Conservation (phyloP, 2,329 filamentous ascomycete species). For the Lithohypha guttulata region DNA sequence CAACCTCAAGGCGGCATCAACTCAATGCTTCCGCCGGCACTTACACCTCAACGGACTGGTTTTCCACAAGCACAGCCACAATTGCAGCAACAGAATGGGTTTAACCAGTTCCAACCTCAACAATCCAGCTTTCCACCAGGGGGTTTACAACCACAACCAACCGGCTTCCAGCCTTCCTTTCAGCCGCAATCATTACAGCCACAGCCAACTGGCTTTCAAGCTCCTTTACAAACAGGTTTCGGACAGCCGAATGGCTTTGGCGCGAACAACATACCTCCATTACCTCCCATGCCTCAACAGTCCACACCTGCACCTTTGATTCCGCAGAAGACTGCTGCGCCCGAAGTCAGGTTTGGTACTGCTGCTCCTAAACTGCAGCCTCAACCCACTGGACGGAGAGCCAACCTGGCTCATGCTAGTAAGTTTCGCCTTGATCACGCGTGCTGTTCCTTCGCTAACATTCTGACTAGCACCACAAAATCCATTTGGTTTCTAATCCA, state of each 20-base stretch:
- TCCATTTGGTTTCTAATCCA: constrained; percentile 54
- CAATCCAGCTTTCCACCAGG: constrained; percentile 17
- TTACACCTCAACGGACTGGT: constrained; percentile 39
- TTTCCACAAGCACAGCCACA: constrained; percentile 39
- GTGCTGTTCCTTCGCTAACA: too few species aligned
- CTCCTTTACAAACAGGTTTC: constrained; percentile 35
- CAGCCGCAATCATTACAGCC: constrained; percentile 10
- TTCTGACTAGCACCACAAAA: constrained; percentile 50
- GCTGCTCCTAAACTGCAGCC: constrained; percentile 61
- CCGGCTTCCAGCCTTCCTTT: background rate
- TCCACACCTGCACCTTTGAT: constrained; percentile 51
- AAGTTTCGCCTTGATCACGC: constrained; percentile 42
- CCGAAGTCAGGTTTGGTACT: constrained; percentile 81
- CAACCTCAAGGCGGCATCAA: constrained; percentile 39
- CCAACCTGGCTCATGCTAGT: constrained; percentile 92
- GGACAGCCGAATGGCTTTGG: constrained; percentile 38
- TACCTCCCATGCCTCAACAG: constrained; percentile 48
- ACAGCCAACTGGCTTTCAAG: constrained; percentile 20
- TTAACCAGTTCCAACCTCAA: constrained; percentile 9
- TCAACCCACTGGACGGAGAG: constrained; percentile 79
- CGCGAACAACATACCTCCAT: constrained; percentile 39
- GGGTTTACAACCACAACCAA: constrained; percentile 44
- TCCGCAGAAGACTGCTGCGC: constrained; percentile 72
- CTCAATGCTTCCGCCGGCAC: constrained; percentile 43
- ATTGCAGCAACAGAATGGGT: constrained; percentile 30